phyloP scores from a whole-genome alignment of 805 yeast species.

The Wickerhamiella domercqiae region DNA sequence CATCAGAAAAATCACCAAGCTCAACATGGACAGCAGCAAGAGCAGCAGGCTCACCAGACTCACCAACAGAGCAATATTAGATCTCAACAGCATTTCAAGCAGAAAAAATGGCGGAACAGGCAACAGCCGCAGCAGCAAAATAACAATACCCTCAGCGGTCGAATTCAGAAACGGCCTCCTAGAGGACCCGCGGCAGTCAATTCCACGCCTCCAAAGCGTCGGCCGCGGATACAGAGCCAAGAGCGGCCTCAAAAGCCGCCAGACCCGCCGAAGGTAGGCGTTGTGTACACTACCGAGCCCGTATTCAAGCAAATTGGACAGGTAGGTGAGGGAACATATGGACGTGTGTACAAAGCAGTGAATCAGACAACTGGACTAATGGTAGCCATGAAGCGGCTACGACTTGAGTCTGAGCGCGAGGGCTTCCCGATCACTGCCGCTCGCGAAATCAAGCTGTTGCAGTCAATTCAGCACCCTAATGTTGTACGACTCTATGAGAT shows the following conservation, averaged over 20 bases:
- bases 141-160: background rate
- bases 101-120: no score
- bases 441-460: slow-evolving; percentile 76
- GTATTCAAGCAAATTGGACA: slow-evolving; percentile 62
- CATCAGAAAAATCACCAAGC: background rate
- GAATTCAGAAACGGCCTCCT: no score
- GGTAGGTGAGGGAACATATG: slow-evolving; percentile 98
- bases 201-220: background rate
- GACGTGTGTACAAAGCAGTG: slow-evolving; percentile 81
- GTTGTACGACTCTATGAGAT: slow-evolving; percentile 74
- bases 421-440: slow-evolving; percentile 90
- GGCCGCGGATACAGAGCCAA: background rate
- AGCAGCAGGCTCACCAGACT: background rate
- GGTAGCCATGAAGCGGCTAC: slow-evolving; percentile 75
- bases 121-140: slow-evolving; percentile 1
- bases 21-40: no score
- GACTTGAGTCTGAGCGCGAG: slow-evolving; percentile 79
- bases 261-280: background rate
- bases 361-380: slow-evolving; percentile 50
- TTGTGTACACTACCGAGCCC: slow-evolving; percentile 3
- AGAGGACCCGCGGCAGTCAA: no score
- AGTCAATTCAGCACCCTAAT: slow-evolving; percentile 66
- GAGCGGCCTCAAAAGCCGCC: background rate
- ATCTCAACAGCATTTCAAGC: no score
- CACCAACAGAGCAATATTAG: background rate